These are phyloP conservation scores for Ophiostoma quercus DNA, from an alignment of 2,329 filamentous ascomycete genomes.

Conservation along the genomic window DNA sequence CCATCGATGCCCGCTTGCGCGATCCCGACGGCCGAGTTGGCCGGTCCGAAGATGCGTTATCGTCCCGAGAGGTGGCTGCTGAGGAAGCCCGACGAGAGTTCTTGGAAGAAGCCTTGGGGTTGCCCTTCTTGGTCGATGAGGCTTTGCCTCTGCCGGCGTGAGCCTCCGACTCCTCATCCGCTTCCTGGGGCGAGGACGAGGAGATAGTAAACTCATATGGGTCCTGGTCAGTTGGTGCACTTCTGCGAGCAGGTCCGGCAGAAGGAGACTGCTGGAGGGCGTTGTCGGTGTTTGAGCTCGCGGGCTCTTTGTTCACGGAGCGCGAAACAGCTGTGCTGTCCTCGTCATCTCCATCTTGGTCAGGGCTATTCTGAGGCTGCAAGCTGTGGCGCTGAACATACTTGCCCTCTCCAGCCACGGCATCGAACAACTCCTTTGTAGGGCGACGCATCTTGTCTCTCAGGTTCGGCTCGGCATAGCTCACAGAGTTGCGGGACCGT, in stretches of 20 bases:
- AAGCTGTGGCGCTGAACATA: constrained; percentile 35
- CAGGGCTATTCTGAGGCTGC: constrained; percentile 9
- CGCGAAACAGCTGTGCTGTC: background rate
- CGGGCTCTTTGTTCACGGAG: background rate
- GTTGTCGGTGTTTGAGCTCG: background rate
- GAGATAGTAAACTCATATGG: constrained; percentile 52
- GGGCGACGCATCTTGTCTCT: constrained; percentile 79
- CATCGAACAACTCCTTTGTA: constrained; percentile 69
- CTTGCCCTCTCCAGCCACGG: constrained; percentile 61
- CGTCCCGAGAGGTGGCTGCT: constrained; percentile 16
- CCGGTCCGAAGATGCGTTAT: constrained; percentile 16
- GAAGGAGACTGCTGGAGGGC: background rate
- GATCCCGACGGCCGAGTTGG: constrained; percentile 29
- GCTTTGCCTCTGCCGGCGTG: constrained; percentile 1
- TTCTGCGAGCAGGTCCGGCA: background rate
- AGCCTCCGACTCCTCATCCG: constrained; percentile 17
- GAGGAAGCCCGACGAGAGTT: constrained; percentile 20
- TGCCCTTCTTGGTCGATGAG: constrained; percentile 4
- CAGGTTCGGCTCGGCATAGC: constrained; percentile 77
- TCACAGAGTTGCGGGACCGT: constrained; percentile 62
- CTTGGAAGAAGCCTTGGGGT: background rate
- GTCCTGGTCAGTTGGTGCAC: constrained; percentile 33
- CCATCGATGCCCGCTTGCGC: constrained; percentile 43
- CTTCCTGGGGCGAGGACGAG: constrained; percentile 36
- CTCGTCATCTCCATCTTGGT: constrained; percentile 18